phyloP scores from a whole-genome alignment of 164 flowering plant species.

The Buxus sempervirens region DNA sequence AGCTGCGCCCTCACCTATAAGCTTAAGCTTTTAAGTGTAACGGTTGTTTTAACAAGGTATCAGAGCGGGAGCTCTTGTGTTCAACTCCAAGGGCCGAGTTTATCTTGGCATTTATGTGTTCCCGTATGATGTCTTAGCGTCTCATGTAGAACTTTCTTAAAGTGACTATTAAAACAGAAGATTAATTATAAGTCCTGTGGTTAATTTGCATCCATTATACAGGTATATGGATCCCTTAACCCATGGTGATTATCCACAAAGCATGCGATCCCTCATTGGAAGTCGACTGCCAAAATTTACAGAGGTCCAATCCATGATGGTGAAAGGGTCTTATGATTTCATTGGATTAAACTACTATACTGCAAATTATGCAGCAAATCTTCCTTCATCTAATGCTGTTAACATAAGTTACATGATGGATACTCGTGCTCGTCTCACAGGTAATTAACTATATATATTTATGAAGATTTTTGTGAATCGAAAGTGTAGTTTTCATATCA shows the following conservation, averaged over 20 bases:
- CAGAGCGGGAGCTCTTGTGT: too few relatives aligned
- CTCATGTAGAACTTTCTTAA: neutral
- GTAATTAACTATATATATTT: too few relatives aligned
- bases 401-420: constrained; percentile 23
- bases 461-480: too few relatives aligned
- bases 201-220: neutral
- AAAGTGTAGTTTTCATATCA: too few relatives aligned
- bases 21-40: too few relatives aligned
- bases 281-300: constrained; percentile 54
- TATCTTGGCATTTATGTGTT: too few relatives aligned
- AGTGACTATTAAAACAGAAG: neutral
- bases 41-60: too few relatives aligned
- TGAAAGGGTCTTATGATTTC: constrained; percentile 48
- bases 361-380: constrained; percentile 23
- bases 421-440: neutral
- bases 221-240: constrained; percentile 54
- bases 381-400: neutral
- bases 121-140: too few relatives aligned
- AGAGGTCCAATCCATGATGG: constrained; percentile 17
- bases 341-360: constrained; percentile 55
- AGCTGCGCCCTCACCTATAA: too few relatives aligned
- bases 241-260: constrained; percentile 46
- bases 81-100: too few relatives aligned
- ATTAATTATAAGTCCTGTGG: neutral
- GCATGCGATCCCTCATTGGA: constrained; percentile 35